Base-by-base conservation (phyloP, 306 rosid species). In the Rosa multiflora region DNA sequence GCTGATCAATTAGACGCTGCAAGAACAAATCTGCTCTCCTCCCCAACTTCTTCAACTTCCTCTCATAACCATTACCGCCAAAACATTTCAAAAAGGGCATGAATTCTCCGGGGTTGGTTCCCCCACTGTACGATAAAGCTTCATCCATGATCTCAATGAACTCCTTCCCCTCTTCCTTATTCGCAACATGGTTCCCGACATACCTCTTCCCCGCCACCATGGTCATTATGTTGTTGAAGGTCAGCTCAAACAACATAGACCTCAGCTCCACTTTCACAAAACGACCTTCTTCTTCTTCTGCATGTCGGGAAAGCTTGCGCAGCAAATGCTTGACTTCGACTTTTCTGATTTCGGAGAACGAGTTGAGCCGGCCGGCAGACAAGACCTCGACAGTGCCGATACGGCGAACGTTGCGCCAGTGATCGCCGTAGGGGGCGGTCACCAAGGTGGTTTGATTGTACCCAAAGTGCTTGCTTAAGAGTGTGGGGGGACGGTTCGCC, bases 401-500 rank as follows among this genome's bases (percentile, higher is more conserved):
- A 12, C 91, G 96, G 4, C 93, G 96, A 3, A 87, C n/a, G 78
- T 89, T 91, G 10, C 96, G 91, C 96, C 93, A 91, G 51, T 86
- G 90, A 26, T 89, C 89, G 39, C 96, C 93, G 46, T 89, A 86
- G 0, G 91, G 66, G 0, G 96, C 2, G 3, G 67, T 0, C 0
- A 73, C 1, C 0, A 89, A 0, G 0, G 62, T 70, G 72, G 91
- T 87, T 71, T 76, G 5, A 85, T 87, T 51, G 61, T 75, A 91
- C 47, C 48, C 81, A 0, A 91, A 37, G 66, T 86, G 76, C 79
- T 87, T 81, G 53, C 72, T 55, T 42, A 53, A 44, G 13, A 4
- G 17, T 1, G 77, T 7, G 20, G 11, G 75, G 0, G 83, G 35
- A n/a, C 96, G 93, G 76, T 89, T 89, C 0, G 93, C 96, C 0